Evolutionary conservation across 2,329 filamentous ascomycete genomes (phyloP).

Genomic region (Grosmannia penicillata): DNA sequence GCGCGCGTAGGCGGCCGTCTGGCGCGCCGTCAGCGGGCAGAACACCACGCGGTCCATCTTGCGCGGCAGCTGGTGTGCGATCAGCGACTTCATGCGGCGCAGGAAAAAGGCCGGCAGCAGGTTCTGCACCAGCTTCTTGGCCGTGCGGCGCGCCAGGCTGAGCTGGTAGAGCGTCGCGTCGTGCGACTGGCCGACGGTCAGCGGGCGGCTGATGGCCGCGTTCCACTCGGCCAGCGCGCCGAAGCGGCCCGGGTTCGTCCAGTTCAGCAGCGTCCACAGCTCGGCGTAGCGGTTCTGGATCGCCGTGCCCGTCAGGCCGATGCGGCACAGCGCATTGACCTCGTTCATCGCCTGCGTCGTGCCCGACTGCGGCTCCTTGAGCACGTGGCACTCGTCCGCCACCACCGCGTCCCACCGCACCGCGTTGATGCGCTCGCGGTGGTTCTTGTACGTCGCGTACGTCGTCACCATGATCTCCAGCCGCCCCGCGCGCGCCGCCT

Average conservation of each 20-base stretch:
- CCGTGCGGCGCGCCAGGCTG: constrained; percentile 65
- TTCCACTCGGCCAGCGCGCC: constrained; percentile 60
- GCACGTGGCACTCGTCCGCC: constrained; percentile 81
- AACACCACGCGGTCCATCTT: constrained; percentile 94
- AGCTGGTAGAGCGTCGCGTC: constrained; percentile 77
- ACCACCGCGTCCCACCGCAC: constrained; percentile 88
- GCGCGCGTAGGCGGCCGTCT: constrained; percentile 69
- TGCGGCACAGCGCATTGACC: constrained; percentile 79
- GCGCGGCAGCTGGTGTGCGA: constrained; percentile 82
- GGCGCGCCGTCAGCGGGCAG: constrained; percentile 72
- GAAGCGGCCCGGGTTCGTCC: constrained; percentile 74
- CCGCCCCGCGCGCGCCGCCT: constrained; percentile 58
- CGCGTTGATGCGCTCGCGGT: constrained; percentile 59
- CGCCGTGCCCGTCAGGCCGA: constrained; percentile 86
- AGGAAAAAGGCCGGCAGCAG: constrained; percentile 82
- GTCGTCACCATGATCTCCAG: constrained; percentile 90
- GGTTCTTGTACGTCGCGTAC: constrained; percentile 77
- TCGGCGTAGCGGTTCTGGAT: constrained; percentile 98
- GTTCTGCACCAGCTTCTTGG: constrained; percentile 71
- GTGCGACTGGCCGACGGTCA: constrained; percentile 82
- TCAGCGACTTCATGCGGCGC: constrained; percentile 81
- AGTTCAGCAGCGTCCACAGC: constrained; percentile 89
- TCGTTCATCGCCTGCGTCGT: constrained; percentile 79
- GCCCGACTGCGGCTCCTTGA: constrained; percentile 68
- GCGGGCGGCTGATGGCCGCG: constrained; percentile 58